Evolutionary conservation across 139 green algal species (phyloP).

Genomic region (Choricystis sp.): DNA sequence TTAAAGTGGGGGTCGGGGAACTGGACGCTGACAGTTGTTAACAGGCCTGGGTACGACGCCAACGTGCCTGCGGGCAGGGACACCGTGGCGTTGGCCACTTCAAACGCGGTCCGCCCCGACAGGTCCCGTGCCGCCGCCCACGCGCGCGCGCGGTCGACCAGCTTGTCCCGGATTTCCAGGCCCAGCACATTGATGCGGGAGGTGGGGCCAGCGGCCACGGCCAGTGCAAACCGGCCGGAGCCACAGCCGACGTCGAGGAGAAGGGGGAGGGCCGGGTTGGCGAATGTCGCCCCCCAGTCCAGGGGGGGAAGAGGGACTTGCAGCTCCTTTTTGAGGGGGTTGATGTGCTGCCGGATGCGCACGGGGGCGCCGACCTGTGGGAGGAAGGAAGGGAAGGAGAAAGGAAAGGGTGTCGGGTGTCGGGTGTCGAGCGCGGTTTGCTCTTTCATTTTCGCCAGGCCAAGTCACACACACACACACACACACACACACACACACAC

Average conservation of each 20-base stretch:
- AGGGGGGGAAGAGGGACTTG: conserved; percentile 15
- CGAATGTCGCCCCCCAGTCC: conserved; percentile 37
- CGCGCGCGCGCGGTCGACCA: conserved; percentile 54
- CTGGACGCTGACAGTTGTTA: conserved; percentile 46
- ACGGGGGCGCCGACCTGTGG: background rate
- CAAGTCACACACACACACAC: no score
- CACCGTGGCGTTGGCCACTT: conserved; percentile 63
- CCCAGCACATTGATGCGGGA: conserved; percentile 52
- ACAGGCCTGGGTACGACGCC: conserved; percentile 36
- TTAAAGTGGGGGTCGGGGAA: conserved; percentile 90
- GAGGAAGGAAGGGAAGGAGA: no score
- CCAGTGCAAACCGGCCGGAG: conserved; percentile 59
- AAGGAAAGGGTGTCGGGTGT: no score
- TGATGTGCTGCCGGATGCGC: conserved; percentile 68
- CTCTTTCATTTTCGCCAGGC: no score
- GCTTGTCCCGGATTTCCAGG: conserved; percentile 55
- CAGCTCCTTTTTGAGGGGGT: conserved; percentile 41
- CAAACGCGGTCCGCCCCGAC: conserved; percentile 32
- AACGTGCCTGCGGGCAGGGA: conserved; percentile 34
- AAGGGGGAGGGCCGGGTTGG: conserved; percentile 38
- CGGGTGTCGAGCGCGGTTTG: no score
- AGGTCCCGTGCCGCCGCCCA: conserved; percentile 41
- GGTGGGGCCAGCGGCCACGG: conserved; percentile 6
- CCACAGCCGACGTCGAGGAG: conserved; percentile 69
- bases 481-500: no score